A percentile compares a stretch with the other conserved stretches of the same genome.
phyloP scores from a whole-genome alignment of 441 rosid species.

The Melastoma candidum region DNA sequence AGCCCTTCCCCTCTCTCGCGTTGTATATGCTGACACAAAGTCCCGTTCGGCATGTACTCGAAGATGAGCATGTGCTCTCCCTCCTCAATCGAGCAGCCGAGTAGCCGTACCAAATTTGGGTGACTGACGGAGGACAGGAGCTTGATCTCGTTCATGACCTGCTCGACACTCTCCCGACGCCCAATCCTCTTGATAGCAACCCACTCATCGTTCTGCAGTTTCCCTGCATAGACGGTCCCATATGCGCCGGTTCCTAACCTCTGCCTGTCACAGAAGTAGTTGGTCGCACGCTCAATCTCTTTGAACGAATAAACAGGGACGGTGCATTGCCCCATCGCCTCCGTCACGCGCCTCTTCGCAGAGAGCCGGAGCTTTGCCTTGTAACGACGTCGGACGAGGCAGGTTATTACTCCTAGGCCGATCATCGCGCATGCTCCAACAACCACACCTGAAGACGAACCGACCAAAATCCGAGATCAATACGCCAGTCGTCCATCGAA shows the following conservation, averaged over 20 bases:
- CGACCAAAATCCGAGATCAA: not conserved
- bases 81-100: conserved; percentile 16
- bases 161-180: conserved; percentile 13
- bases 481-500: too few relatives aligned
- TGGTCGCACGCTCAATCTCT: conserved; percentile 12
- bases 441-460: conserved; percentile 1
- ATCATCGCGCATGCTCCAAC: conserved; percentile 8
- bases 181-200: conserved; percentile 14
- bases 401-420: not conserved
- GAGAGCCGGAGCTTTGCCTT: conserved; percentile 5
- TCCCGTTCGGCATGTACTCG: conserved; percentile 18
- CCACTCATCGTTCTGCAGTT: conserved; percentile 6
- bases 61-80: conserved; percentile 12
- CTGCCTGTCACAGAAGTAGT: conserved; percentile 8
- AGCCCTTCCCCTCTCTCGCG: conserved; percentile 13
- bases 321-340: conserved; percentile 6
- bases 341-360: conserved; percentile 4
- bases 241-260: conserved; percentile 16
- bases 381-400: conserved; percentile 6
- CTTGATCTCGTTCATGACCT: conserved; percentile 17
- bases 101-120: conserved; percentile 12
- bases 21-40: conserved; percentile 14
- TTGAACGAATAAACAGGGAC: conserved; percentile 10
- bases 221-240: conserved; percentile 16
- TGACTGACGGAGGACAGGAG: conserved; percentile 13